Base-by-base conservation (phyloP, 2,329 filamentous ascomycete genomes). In the Metarhizium anisopliae region DNA sequence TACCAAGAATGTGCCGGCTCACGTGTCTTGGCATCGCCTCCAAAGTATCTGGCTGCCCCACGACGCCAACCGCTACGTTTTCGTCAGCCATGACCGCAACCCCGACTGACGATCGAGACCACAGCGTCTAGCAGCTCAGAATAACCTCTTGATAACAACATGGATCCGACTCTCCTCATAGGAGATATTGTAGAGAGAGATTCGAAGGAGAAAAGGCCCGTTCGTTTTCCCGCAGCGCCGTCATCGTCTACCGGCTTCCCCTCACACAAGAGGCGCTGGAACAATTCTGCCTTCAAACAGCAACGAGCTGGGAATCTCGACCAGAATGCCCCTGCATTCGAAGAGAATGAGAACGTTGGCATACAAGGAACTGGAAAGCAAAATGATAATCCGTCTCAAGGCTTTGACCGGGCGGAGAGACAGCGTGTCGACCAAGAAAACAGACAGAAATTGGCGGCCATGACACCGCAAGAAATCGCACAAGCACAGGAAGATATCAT, bases 361-460 rank as follows among this genome's bases (percentile, higher is more conserved):
- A 16, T 36, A 2, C 20, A 40, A 16, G 49, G 32, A 6, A 13
- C 16, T 11, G 16, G 50, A 4, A 20, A 6, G 3, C 32, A 49
- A 36, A 25, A 16, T 25, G 32, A 2, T 4, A 8, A 52, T 2
- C 53, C 59, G 25, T 16, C 29, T 1, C 20, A 61, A 57, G 64
- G 59, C 40, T 66, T 72, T 43, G 74, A 76, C 47, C 69, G 78
- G 11, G 75, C 79, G 47, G 91, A 96, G 66, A 84, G 82, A 64
- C 74, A 75, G 59, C 77, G 80, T 5, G 97, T 99, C 67, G 88
- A 93, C 64, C 79, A 84, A 61, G 91, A 97, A 68, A 99, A 97
- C 65, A 82, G 74, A 49, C 79, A 84, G 56, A 82, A 81, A 58
- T 70, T 99, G 50, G 85, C 84, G 14, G 76, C 78, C 30, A 96